Percentiles rank a stretch among this genome's conserved stretches.
phyloP scores from a whole-genome alignment of 805 yeast species.

The Zygosaccharomyces bailii region DNA sequence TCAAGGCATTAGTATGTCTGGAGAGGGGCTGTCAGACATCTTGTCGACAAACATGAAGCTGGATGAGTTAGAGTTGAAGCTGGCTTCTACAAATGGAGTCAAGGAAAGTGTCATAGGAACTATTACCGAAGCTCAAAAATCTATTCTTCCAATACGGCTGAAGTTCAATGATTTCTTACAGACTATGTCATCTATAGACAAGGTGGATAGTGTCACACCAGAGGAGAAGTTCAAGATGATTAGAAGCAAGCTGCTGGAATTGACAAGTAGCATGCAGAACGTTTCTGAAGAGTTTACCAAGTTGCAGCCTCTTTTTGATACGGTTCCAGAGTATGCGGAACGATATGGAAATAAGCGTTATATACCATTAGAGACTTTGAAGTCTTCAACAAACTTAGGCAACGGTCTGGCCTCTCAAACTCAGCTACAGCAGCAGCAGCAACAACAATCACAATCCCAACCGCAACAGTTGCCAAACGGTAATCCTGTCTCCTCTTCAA shows the following conservation, averaged over 20 bases:
- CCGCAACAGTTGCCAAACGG: conserved; percentile 7
- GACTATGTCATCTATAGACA: conserved; percentile 24
- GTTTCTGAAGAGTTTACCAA: conserved; percentile 24
- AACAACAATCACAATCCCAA: conserved; percentile 6
- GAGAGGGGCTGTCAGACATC: conserved; percentile 11
- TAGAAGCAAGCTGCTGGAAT: conserved; percentile 21
- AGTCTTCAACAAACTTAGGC: conserved; percentile 8
- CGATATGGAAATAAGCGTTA: conserved; percentile 21
- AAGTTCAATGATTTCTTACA: conserved; percentile 30
- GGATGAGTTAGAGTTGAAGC: conserved; percentile 20
- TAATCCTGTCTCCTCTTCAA: conserved; percentile 1
- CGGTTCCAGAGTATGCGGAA: conserved; percentile 25
- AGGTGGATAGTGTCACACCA: conserved; percentile 11
- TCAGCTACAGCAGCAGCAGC: conserved; percentile 3
- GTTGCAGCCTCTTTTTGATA: conserved; percentile 27
- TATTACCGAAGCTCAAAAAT: conserved; percentile 13
- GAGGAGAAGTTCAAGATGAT: conserved; percentile 24
- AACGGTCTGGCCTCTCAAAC: conserved; percentile 2
- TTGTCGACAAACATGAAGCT: conserved; percentile 16
- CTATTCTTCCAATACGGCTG: conserved; percentile 23
- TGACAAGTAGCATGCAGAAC: conserved; percentile 23
- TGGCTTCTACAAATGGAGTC: conserved; percentile 15
- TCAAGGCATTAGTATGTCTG: conserved; percentile 12
- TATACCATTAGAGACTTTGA: conserved; percentile 27
- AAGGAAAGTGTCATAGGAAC: conserved; percentile 15